Base-by-base conservation (phyloP, 208 protist species). In the Leishmania guyanensis region DNA sequence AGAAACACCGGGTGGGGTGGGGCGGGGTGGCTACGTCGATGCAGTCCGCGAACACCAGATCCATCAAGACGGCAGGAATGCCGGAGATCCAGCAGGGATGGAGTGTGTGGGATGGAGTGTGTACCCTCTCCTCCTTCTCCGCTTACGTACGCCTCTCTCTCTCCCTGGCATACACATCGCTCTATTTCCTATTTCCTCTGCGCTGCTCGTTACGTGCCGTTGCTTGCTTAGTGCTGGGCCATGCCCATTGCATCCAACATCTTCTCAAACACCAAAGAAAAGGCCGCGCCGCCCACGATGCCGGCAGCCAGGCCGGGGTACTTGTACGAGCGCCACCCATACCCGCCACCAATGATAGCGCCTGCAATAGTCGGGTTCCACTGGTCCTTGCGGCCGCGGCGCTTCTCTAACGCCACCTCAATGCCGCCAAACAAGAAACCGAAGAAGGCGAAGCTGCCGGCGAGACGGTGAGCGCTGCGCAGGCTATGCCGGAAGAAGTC, bases 361-460 rank as follows among this genome's bases (percentile, higher is more conserved):
- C 95, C 95, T 17, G 88, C 83, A 46, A 92, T 75, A 16, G 91
- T 94, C 17, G 94, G 90, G 83, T 98, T 98, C 91, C 88, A 96
- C 78, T 86, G 51, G 78, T 98, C 95, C 82, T 98, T 97, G 33
- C 85, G 82, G 12, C 93, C 95, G 22, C 95, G 93, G 5, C 95
- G 94, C 92, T 98, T 98, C 91, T 98, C 94, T 72, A 98, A 77
- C 73, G 93, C 94, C 65, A 96, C 94, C 86, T 98, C 95, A 29
- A 97, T 84, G 8, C 94, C 94, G 22, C 94, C 92, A 74, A 98
- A 97, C 72, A 98, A 84, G 72, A 98, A 96, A 36, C 94, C 94
- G 80, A 98, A 98, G 54, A 92, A 93, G 78, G 90, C 91, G 77
- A 98, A 98, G 79, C 80, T 95, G 71, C 69, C 64, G 66, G 91